phyloP scores from a whole-genome alignment of 306 rosid genomes.

The Cucurbita maxima region DNA sequence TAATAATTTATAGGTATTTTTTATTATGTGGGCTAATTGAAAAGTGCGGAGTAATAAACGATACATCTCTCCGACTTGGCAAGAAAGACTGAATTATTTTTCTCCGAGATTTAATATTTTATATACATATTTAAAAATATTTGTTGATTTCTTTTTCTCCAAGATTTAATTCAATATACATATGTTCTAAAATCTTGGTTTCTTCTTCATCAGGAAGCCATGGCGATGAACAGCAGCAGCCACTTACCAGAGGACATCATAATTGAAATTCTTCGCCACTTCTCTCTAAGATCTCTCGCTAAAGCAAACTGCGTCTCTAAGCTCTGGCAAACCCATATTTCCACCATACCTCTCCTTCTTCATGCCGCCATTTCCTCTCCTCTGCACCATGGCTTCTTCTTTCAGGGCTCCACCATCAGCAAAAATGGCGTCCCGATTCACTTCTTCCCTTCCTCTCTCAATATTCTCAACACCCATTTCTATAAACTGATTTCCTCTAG shows the following conservation, averaged over 20 bases:
- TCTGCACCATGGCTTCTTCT: background rate
- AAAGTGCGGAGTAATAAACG: too few species aligned
- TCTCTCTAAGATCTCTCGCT: background rate
- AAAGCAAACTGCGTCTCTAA: background rate
- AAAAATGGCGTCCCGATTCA: background rate
- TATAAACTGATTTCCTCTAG: background rate
- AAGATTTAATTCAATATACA: too few species aligned
- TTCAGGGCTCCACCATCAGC: background rate
- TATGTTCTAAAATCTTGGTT: background rate
- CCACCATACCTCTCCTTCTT: background rate
- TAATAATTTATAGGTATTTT: too few species aligned
- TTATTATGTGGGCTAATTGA: too few species aligned
- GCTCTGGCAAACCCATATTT: background rate
- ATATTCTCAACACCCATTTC: background rate
- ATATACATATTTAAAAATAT: too few species aligned
- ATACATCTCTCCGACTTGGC: too few species aligned
- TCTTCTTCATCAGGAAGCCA: background rate
- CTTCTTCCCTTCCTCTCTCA: background rate
- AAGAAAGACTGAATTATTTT: too few species aligned
- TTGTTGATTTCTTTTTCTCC: too few species aligned
- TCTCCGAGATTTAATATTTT: too few species aligned
- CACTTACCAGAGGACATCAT: background rate
- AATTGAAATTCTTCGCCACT: background rate
- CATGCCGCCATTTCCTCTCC: background rate
- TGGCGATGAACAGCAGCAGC: background rate